Evolutionary conservation across 2,329 filamentous ascomycete species (phyloP), one percentile per base, ranked within the genome.

Genomic region (Fonsecaea multimorphosa): DNA sequence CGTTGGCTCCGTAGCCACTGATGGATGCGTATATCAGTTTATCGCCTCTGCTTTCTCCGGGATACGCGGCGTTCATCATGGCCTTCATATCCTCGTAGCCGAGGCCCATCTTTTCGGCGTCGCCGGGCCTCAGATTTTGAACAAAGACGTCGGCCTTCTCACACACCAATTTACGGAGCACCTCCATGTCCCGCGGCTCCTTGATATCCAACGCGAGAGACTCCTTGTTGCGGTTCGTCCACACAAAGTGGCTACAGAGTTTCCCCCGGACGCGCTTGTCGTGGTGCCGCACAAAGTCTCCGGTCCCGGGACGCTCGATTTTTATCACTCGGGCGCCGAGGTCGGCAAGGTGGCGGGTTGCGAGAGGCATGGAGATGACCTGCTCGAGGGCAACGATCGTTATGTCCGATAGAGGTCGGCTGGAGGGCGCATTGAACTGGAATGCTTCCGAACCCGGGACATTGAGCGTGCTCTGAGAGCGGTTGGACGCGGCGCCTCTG

Each of bases 311-410:
- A 0, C 84, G 80, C 69, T 86, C 84, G 22, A 86, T 74, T 72
- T 86, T 86, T 73, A 85, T 85, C 22, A 86, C 83, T 4, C 83
- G 77, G 1, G 84, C 84, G 12, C 84, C 84, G 8, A 83, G 76
- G 66, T 86, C 84, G 19, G 84, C 83, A 3, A 85, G 77, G 58
- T 86, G 84, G 0, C 84, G 77, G 0, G 84, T 85, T 67, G 83
- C 85, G 64, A 85, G 85, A 0, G 84, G 84, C 0, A 82, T 83
- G 0, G 84, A 82, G 67, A 86, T 83, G 54, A 84, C 84, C 71
- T 86, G 84, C 64, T 85, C 84, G 0, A 85, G 75, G 46, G 82
- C 82, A 24, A 85, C 79, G 7, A 86, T 82, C 0, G 81, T 84
- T 56, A 84, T 76, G 11, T 82, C 83, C 24, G 79, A 75, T 2